Evolutionary conservation across 2,329 filamentous ascomycete species (phyloP), one percentile per base, ranked within the genome.

Genomic region (Ceratocystis lukuohia): DNA sequence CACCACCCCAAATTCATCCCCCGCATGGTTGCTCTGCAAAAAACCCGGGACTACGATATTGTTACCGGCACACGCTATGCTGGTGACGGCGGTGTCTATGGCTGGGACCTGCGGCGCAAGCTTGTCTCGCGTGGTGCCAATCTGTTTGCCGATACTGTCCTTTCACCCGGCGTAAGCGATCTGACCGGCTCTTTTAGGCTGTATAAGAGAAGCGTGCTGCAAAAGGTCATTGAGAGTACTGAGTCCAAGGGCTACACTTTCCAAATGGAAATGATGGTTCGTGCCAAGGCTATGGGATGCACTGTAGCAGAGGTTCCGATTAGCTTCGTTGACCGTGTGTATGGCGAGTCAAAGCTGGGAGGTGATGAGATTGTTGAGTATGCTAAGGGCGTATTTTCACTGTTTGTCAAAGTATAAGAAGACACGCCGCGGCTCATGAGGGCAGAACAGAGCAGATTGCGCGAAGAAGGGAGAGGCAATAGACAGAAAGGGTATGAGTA

Each of bases 211-310:
- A 79, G 81, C 68, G 90, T 96, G 69, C 77, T 99, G 73, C 84
- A 96, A 76, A 92, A 90, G 80, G 91, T 96, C 67, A 96, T 99
- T 72, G 80, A 82, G 73, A 90, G 84, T 77, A 96, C 91, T 7
- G 88, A 96, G 81, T 94, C 90, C 75, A 96, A 97, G 79, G 94
- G 94, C 2, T 99, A 97, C 76, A 93, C 89, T 50, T 99, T 99
- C 82, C 94, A 99, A 84, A 99, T 99, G 94, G 93, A 96, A 82
- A 88, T 99, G 86, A 97, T 96, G 87, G 93, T 97, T 7, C 83
- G 92, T 69, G 94, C 94, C 44, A 96, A 96, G 84, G 89, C 88
- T 17, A 92, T 96, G 89, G 93, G 94, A 0, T 96, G 85, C 79
- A 89, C 87, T 46, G 93, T 99, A 41, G 90, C 89, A 17, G 94